These are phyloP conservation scores for Fusarium nurragi DNA, from an alignment of 2,329 filamentous ascomycete species.

Conservation along the genomic window DNA sequence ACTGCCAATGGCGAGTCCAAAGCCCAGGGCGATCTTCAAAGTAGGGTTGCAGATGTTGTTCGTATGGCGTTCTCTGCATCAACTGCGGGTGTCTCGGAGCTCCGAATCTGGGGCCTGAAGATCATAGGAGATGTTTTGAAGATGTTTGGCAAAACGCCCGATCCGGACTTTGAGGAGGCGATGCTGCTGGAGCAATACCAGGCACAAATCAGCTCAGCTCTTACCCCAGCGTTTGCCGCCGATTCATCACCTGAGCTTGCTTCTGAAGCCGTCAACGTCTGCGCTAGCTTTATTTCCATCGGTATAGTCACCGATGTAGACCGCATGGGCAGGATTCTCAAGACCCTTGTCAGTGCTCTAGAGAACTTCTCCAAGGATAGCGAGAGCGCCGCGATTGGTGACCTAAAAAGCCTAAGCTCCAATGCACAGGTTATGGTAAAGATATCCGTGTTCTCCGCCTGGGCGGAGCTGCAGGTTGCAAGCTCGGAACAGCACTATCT, in stretches of 20 bases:
- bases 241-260: conserved; percentile 97
- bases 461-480: conserved; percentile 96
- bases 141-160: conserved; percentile 94
- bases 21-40: conserved; percentile 81
- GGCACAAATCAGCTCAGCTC: conserved; percentile 94
- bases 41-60: conserved; percentile 88
- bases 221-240: conserved; percentile 94
- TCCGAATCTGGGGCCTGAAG: conserved; percentile 89
- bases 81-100: conserved; percentile 88
- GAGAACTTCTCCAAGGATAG: conserved; percentile 89
- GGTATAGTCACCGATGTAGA: conserved; percentile 98
- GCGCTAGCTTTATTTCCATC: conserved; percentile 96
- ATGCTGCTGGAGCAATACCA: conserved; percentile 98
- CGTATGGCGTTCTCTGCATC: conserved; percentile 98
- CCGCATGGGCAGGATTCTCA: conserved; percentile 97
- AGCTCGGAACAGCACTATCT: conserved; percentile 93
- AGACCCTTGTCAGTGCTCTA: conserved; percentile 87
- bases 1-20: conserved; percentile 80
- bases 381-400: conserved; percentile 88
- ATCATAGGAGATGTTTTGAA: conserved; percentile 94
- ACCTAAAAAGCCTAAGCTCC: conserved; percentile 89
- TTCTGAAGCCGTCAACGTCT: conserved; percentile 95
- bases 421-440: conserved; percentile 99
- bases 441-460: conserved; percentile 95
- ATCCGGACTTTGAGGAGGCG: conserved; percentile 97